These are phyloP conservation scores for Trypanosoma platydactyli DNA, from an alignment of 208 protist genomes.

Conservation along the genomic window DNA sequence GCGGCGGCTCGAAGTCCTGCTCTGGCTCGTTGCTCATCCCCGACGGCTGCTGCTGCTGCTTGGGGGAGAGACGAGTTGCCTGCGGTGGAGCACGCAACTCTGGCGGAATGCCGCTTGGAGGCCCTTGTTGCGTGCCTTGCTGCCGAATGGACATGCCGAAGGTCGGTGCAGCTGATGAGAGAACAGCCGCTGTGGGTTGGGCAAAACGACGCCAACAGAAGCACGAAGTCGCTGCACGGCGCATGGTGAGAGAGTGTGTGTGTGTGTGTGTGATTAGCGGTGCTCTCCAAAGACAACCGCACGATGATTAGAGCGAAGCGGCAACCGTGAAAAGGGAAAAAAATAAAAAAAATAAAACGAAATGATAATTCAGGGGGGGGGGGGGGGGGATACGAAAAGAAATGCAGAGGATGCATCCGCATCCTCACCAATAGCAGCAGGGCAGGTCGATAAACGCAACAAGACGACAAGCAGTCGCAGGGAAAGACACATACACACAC, in stretches of 20 bases:
- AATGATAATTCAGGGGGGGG: too few relatives aligned
- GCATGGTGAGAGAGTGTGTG: not conserved
- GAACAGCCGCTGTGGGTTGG: conserved; percentile 18
- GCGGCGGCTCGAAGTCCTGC: conserved; percentile 50
- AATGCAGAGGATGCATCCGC: too few relatives aligned
- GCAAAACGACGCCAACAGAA: conserved; percentile 23
- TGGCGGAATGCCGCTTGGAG: conserved; percentile 37
- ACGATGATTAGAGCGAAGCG: too few relatives aligned
- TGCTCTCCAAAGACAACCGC: too few relatives aligned
- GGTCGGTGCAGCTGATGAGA: not conserved
- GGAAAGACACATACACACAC: too few relatives aligned
- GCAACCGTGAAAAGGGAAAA: too few relatives aligned
- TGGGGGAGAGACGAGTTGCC: not conserved
- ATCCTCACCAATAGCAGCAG: too few relatives aligned
- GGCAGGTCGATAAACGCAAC: too few relatives aligned
- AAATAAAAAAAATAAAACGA: too few relatives aligned
- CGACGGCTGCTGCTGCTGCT: conserved; percentile 2
- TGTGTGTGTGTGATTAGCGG: conserved; percentile 1
- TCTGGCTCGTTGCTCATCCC: conserved; percentile 20
- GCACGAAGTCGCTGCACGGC: not conserved
- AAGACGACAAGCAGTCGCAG: too few relatives aligned
- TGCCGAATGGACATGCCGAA: not conserved
- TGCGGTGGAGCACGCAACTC: conserved; percentile 20
- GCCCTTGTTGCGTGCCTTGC: conserved; percentile 15
- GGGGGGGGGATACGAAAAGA: too few relatives aligned